Conservation (phyloP, 2,329 filamentous ascomycete genomes). For the Ophiocordyceps camponoti-saundersi region DNA sequence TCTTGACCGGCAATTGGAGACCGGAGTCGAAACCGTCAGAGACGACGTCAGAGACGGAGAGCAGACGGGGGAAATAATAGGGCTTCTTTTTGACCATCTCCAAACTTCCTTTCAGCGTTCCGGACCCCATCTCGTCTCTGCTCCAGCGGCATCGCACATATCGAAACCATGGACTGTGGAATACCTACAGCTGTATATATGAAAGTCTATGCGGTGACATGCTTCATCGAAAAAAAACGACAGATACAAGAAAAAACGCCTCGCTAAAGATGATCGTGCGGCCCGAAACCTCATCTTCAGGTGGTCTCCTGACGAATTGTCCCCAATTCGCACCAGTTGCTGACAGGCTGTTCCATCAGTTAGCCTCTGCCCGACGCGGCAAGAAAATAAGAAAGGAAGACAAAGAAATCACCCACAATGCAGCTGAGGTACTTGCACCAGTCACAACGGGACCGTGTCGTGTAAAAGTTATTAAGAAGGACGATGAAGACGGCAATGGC, state of each 20-base stretch:
- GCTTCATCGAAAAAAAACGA: neutral
- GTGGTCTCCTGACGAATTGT: constrained; percentile 11
- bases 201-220: neutral
- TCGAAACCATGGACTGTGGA: no score
- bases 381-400: neutral
- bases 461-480: constrained; percentile 82
- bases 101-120: neutral
- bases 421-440: constrained; percentile 98
- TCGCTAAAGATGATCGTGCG: neutral
- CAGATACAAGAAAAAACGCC: neutral
- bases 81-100: neutral
- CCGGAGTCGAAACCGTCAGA: constrained; percentile 10
- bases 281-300: neutral
- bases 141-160: neutral
- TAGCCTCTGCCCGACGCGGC: constrained; percentile 4
- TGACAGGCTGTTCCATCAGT: constrained; percentile 33
- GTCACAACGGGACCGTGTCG: constrained; percentile 52
- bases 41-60: neutral
- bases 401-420: constrained; percentile 46
- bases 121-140: neutral
- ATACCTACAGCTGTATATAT: neutral
- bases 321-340: constrained; percentile 47
- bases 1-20: constrained; percentile 22
- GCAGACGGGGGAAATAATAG: neutral
- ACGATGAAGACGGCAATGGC: constrained; percentile 75